Evolutionary conservation across 306 rosid genomes (phyloP).

Genomic region (Cercis canadensis): DNA sequence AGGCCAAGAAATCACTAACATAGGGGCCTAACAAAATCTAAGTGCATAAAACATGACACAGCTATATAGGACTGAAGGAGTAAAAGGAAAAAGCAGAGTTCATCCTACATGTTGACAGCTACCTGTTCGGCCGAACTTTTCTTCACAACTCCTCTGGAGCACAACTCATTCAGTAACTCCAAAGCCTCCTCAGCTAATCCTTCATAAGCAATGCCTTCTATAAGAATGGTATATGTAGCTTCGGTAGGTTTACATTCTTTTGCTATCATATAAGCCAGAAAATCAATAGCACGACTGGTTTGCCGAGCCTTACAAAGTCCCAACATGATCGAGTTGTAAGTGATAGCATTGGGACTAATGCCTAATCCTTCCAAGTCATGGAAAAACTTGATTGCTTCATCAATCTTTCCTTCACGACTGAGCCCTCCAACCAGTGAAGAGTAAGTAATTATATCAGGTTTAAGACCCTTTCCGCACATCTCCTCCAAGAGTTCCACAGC

Average conservation of each 20-base stretch:
- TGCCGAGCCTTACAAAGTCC: constrained; percentile 85
- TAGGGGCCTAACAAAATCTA: constrained; percentile 30
- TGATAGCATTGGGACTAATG: constrained; percentile 61
- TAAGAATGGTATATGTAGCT: constrained; percentile 85
- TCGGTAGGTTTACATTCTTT: constrained; percentile 89
- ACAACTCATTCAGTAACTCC: constrained; percentile 69
- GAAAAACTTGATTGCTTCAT: constrained; percentile 62
- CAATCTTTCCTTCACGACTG: constrained; percentile 81
- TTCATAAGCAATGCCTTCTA: constrained; percentile 89
- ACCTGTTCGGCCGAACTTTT: constrained; percentile 78
- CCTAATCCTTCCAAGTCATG: constrained; percentile 69
- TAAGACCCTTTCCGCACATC: constrained; percentile 78
- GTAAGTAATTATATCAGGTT: constrained; percentile 84
- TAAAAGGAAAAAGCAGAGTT: constrained; percentile 13
- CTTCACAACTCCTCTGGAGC: constrained; percentile 78
- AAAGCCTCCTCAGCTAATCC: constrained; percentile 88
- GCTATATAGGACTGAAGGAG: background rate
- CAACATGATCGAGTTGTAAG: constrained; percentile 75
- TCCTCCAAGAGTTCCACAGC: constrained; percentile 77
- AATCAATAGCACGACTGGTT: constrained; percentile 83
- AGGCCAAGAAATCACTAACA: constrained; percentile 22
- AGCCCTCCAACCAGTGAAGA: constrained; percentile 85
- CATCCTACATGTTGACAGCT: constrained; percentile 58
- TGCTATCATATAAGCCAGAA: constrained; percentile 70
- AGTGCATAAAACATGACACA: constrained; percentile 12